Percentiles rank a stretch among this genome's conserved stretches.
Conservation (phyloP, 306 rosid genomes). For the Crotalaria pallida region DNA sequence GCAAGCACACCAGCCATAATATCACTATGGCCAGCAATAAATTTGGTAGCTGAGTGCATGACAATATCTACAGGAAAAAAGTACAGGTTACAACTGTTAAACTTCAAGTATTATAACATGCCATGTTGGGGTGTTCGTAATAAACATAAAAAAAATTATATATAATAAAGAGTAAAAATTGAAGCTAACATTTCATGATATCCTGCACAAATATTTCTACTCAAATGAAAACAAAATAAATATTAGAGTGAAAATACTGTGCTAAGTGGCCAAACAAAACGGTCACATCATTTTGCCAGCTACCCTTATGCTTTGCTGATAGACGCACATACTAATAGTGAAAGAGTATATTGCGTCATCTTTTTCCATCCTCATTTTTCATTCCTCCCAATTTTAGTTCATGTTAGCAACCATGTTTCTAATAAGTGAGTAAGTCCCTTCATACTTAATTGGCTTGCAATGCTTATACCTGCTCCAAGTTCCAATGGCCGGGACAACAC, state of each 20-base stretch:
- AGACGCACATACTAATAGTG: neutral
- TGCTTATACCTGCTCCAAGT: constrained; percentile 84
- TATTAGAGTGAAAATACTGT: neutral
- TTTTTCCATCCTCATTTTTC: neutral
- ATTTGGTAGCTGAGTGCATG: constrained; percentile 95
- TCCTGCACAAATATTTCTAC: constrained; percentile 2
- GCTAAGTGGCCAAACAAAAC: neutral
- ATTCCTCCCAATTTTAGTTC: neutral
- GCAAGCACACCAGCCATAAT: constrained; percentile 95
- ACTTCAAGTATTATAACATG: neutral
- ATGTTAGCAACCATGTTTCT: neutral
- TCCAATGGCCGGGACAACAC: constrained; percentile 80
- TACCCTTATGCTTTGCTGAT: neutral
- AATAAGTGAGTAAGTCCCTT: neutral
- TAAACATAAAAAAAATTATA: neutral
- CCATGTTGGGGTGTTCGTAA: neutral
- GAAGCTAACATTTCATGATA: neutral
- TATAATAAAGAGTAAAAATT: neutral
- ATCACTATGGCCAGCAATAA: constrained; percentile 88
- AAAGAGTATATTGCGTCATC: neutral
- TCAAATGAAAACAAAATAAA: neutral
- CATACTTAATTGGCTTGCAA: constrained; percentile 7
- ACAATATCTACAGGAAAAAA: constrained; percentile 59
- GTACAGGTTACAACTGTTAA: neutral
- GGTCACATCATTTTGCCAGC: neutral